phyloP scores from a whole-genome alignment of 768 basidiomycete species.

The Mycena maculata region DNA sequence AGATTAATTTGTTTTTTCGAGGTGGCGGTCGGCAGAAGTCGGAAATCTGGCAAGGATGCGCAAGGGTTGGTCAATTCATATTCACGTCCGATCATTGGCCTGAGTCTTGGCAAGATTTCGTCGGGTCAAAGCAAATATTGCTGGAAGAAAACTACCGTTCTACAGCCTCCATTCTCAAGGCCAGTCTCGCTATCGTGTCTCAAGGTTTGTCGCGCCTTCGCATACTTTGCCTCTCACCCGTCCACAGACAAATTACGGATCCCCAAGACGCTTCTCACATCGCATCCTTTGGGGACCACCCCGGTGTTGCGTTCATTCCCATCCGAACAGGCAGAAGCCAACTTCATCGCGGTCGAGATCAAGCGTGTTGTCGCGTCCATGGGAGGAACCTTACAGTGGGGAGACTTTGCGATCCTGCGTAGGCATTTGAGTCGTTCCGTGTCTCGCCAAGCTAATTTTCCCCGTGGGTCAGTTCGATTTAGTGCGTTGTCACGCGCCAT shows the following conservation, averaged over 20 bases:
- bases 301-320: constrained; percentile 68
- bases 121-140: constrained; percentile 71
- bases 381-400: constrained; percentile 76
- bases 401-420: constrained; percentile 89
- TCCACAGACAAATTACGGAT: constrained; percentile 77
- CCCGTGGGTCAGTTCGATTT: constrained; percentile 70
- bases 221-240: neutral
- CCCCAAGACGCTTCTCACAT: constrained; percentile 76
- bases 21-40: constrained; percentile 84
- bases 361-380: constrained; percentile 79
- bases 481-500: constrained; percentile 82
- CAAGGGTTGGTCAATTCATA: constrained; percentile 53
- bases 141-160: constrained; percentile 92
- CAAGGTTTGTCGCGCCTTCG: constrained; percentile 66
- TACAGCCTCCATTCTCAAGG: constrained; percentile 77
- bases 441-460: constrained; percentile 6
- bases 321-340: constrained; percentile 72
- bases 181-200: constrained; percentile 81
- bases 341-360: constrained; percentile 81
- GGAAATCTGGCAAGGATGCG: constrained; percentile 81
- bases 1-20: neutral
- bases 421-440: constrained; percentile 38
- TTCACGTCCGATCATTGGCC: neutral
- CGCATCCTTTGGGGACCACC: constrained; percentile 69
- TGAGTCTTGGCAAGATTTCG: constrained; percentile 63